These are phyloP conservation scores for Aspergillus novofumigatus DNA, from an alignment of 2,329 filamentous ascomycete genomes.

Conservation along the genomic window DNA sequence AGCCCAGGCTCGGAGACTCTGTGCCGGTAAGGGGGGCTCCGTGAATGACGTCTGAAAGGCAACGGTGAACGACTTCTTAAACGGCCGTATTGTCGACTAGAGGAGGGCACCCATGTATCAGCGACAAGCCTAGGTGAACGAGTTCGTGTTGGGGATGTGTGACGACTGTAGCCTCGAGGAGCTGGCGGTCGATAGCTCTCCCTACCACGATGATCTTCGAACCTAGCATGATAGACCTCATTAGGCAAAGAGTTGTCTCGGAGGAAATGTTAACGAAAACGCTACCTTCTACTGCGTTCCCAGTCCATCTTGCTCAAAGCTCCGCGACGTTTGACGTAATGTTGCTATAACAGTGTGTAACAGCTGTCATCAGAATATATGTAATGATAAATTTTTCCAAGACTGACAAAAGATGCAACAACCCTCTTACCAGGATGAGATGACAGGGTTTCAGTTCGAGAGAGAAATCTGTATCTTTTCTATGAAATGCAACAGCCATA, in stretches of 20 bases:
- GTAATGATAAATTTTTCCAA: neutral
- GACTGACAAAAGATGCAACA: neutral
- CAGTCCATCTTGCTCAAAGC: conserved; percentile 30
- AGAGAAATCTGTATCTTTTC: neutral
- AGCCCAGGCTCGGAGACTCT: conserved; percentile 32
- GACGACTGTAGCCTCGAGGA: conserved; percentile 34
- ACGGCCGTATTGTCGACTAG: conserved; percentile 29
- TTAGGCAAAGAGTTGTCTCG: conserved; percentile 6
- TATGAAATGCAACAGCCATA: neutral
- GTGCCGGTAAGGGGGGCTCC: conserved; percentile 37
- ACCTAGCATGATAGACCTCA: conserved; percentile 19
- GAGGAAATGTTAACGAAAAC: conserved; percentile 11
- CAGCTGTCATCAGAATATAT: neutral
- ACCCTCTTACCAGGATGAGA: neutral
- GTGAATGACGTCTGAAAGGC: conserved; percentile 38
- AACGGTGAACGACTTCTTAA: conserved; percentile 42
- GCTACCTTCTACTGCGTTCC: conserved; percentile 41
- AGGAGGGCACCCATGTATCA: conserved; percentile 41
- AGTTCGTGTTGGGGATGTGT: conserved; percentile 35
- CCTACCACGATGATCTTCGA: conserved; percentile 40
- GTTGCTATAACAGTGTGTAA: neutral
- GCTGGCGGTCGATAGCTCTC: conserved; percentile 42
- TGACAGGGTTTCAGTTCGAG: neutral
- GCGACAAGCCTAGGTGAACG: conserved; percentile 36
- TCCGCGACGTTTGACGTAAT: neutral